Evolutionary conservation across 2,329 filamentous ascomycete genomes (phyloP).

Genomic region (Pyrenophora tritici-repentis): DNA sequence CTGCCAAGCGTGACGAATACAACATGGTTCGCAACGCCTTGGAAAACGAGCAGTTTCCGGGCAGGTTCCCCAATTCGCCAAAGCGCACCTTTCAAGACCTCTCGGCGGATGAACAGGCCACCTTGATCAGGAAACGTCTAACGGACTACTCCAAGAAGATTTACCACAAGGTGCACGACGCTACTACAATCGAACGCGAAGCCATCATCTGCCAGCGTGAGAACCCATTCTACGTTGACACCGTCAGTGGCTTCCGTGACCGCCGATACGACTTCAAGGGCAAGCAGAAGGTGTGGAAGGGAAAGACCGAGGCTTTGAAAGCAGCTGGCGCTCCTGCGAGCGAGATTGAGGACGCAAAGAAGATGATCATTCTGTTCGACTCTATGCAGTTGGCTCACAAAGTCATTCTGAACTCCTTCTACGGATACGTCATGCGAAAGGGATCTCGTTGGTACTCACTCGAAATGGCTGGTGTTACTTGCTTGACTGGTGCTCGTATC

Average conservation of each 20-base stretch:
- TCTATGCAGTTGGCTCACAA: slow-evolving; percentile 97
- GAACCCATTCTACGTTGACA: slow-evolving; percentile 98
- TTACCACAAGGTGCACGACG: slow-evolving; percentile 98
- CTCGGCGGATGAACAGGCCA: slow-evolving; percentile 78
- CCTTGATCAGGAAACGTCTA: slow-evolving; percentile 80
- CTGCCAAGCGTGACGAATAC: slow-evolving; percentile 96
- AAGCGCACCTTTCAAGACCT: slow-evolving; percentile 80
- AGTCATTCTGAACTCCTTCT: slow-evolving; percentile 98
- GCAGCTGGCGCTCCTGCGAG: slow-evolving; percentile 73
- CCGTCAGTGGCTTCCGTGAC: slow-evolving; percentile 93
- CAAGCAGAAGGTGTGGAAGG: slow-evolving; percentile 97
- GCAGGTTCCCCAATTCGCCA: slow-evolving; percentile 72
- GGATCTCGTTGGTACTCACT: slow-evolving; percentile 98
- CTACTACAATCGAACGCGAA: slow-evolving; percentile 88
- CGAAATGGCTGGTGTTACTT: slow-evolving; percentile 99
- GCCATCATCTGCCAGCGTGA: slow-evolving; percentile 98
- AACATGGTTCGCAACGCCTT: slow-evolving; percentile 96
- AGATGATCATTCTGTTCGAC: slow-evolving; percentile 97
- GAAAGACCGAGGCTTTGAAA: slow-evolving; percentile 87
- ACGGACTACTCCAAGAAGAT: slow-evolving; percentile 97
- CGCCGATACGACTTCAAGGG: slow-evolving; percentile 98
- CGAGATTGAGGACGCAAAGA: slow-evolving; percentile 93
- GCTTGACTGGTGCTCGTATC: slow-evolving; percentile 91
- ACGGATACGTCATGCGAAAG: slow-evolving; percentile 99
- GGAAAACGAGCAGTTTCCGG: slow-evolving; percentile 90